phyloP scores from a whole-genome alignment of 2,329 filamentous ascomycete genomes.

The Microcyclosporella mali region DNA sequence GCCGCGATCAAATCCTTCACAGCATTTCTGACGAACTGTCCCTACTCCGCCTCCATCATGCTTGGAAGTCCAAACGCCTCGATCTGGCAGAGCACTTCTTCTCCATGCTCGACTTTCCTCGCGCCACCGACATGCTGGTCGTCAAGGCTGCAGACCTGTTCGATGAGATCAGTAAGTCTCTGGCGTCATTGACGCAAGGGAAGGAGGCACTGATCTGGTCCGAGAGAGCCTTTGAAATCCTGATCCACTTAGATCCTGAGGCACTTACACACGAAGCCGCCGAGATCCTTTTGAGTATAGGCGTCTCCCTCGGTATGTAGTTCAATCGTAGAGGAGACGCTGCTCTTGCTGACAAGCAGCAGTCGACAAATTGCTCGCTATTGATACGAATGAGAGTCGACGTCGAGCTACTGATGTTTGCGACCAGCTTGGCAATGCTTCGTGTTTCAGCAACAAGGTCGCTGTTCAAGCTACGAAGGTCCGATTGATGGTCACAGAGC shows the following conservation, averaged over 20 bases:
- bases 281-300: conserved; percentile 60
- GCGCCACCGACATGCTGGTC: conserved; percentile 45
- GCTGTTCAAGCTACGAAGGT: conserved; percentile 63
- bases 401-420: conserved; percentile 54
- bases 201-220: conserved; percentile 64
- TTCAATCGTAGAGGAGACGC: neutral
- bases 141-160: conserved; percentile 63
- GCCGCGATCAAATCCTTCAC: conserved; percentile 30
- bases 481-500: conserved; percentile 53
- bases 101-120: conserved; percentile 46
- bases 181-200: conserved; percentile 49
- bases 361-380: neutral
- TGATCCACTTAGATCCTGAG: conserved; percentile 52
- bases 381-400: conserved; percentile 32
- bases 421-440: conserved; percentile 56
- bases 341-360: no score
- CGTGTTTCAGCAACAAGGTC: conserved; percentile 53
- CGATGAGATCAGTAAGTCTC: conserved; percentile 63
- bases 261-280: conserved; percentile 53
- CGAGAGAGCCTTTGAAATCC: conserved; percentile 56
- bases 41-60: conserved; percentile 60
- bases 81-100: conserved; percentile 78
- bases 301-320: conserved; percentile 47
- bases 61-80: conserved; percentile 67
- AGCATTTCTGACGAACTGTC: conserved; percentile 57